Conservation (phyloP, 1,139 yeast species). For the Torulaspora pretoriensis region DNA sequence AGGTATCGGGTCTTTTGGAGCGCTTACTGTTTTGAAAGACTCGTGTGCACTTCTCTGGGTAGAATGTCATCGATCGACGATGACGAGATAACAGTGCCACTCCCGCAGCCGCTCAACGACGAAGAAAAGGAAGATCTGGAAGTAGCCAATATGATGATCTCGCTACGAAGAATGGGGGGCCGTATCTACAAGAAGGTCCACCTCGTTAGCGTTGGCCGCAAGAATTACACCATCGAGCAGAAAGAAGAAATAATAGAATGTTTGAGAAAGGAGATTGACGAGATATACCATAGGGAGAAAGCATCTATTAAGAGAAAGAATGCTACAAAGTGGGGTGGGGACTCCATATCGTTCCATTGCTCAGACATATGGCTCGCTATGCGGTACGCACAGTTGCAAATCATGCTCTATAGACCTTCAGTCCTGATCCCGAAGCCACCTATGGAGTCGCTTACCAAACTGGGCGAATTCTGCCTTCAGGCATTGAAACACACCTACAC, state of each 20-base stretch:
- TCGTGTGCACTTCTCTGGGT: slow-evolving; percentile 44
- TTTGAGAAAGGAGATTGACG: slow-evolving; percentile 42
- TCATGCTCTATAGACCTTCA: slow-evolving; percentile 46
- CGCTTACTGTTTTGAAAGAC: slow-evolving; percentile 46
- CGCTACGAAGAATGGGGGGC: slow-evolving; percentile 44
- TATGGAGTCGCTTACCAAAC: slow-evolving; percentile 36
- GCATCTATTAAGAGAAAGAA: slow-evolving; percentile 19
- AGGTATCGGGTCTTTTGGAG: slow-evolving; percentile 49
- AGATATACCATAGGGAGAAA: slow-evolving; percentile 39
- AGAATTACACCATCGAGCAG: slow-evolving; percentile 31
- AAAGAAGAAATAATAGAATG: slow-evolving; percentile 34
- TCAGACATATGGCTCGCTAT: slow-evolving; percentile 46
- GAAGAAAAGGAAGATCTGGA: slow-evolving; percentile 42
- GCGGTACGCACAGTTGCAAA: slow-evolving; percentile 44
- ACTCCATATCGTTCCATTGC: slow-evolving; percentile 39
- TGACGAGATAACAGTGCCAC: slow-evolving; percentile 44
- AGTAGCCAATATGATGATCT: slow-evolving; percentile 41
- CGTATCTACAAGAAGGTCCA: slow-evolving; percentile 42
- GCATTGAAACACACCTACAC: slow-evolving; percentile 43
- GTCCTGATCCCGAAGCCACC: slow-evolving; percentile 44
- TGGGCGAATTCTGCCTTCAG: slow-evolving; percentile 43
- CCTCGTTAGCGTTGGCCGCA: slow-evolving; percentile 38
- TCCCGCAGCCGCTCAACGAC: slow-evolving; percentile 39
- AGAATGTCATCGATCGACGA: slow-evolving; percentile 45
- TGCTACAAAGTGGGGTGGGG: slow-evolving; percentile 33